Base-by-base conservation (phyloP, 306 rosid genomes). In the Calophaca sinica region DNA sequence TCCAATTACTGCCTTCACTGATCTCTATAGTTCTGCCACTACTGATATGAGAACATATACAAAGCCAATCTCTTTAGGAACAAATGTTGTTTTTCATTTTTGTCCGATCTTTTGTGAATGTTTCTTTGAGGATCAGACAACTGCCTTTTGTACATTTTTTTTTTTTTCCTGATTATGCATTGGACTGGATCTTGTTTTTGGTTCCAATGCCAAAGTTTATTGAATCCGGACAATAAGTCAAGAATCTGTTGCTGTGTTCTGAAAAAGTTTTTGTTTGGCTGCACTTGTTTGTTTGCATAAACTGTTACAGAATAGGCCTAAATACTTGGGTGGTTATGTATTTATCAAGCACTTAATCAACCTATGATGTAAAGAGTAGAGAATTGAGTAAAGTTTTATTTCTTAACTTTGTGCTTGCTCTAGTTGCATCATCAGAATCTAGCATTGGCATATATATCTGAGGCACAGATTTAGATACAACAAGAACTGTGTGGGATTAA, bases 121-220 rank as follows among this genome's bases (percentile, higher is more conserved):
- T 80, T 80, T 74, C 35, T 59, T 6, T 31, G 61, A 68, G 68
- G 14, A 63, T 45, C 14, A 63, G 73, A 53, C 20, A 72, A 33
- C 39, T 61, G 20, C 3, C 50, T 32, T 15, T 70, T 51, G 35
- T 44, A 6, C 33, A 2, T 14, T 38, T 6, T 6, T 31, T 42
- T n/a, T 12, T 14, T 39, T 44, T 11, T 29, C 14, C 35, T 29
- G 33, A 14, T 61, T 10, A 12, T 57, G 15, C n/a, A 4, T 42
- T 60, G 60, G 51, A 62, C 49, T 13, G 7, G 70, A 60, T 49
- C 66, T 42, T 65, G 66, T 11, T 51, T 75, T 51, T 50, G 70
- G 73, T 76, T 63, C 59, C 20, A 70, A 33, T 62, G 45, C 53
- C 14, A 26, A 41, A 60, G 66, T 51, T 75, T 36, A 35, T 5